Evolutionary conservation across 768 basidiomycete genomes (phyloP).

Genomic region (Suillus luteus): DNA sequence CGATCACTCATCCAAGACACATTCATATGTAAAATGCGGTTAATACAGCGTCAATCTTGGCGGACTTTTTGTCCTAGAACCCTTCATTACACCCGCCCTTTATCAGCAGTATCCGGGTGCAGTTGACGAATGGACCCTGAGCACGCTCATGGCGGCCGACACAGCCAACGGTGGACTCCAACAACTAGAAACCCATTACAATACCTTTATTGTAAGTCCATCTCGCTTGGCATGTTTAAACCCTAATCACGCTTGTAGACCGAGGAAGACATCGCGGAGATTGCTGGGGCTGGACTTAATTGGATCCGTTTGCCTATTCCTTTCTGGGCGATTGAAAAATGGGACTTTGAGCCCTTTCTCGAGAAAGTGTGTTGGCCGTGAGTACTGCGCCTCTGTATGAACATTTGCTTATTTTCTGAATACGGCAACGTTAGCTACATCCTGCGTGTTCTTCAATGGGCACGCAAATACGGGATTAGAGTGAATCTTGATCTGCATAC

Average conservation of each 20-base stretch:
- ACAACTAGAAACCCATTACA: slow-evolving; percentile 75
- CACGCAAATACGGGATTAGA: slow-evolving; percentile 86
- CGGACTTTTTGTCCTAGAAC: slow-evolving; percentile 77
- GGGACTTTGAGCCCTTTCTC: slow-evolving; percentile 76
- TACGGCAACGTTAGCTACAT: slow-evolving; percentile 53
- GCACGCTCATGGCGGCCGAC: slow-evolving; percentile 64
- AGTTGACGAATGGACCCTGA: slow-evolving; percentile 71
- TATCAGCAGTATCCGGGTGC: slow-evolving; percentile 60
- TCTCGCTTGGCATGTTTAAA: slow-evolving; percentile 3
- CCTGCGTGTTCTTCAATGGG: slow-evolving; percentile 76
- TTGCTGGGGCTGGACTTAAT: slow-evolving; percentile 86
- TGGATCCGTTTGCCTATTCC: slow-evolving; percentile 81
- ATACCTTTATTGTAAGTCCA: slow-evolving; percentile 73
- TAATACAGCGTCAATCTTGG: slow-evolving; percentile 62
- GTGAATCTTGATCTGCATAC: slow-evolving; percentile 81
- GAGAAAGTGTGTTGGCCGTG: slow-evolving; percentile 74
- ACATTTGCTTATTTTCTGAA: not conserved
- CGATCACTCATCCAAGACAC: too few relatives aligned
- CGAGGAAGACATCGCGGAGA: slow-evolving; percentile 86
- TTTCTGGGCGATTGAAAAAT: slow-evolving; percentile 85
- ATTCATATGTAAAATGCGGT: not conserved
- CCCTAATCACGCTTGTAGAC: slow-evolving; percentile 50
- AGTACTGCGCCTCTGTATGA: slow-evolving; percentile 22
- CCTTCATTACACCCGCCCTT: slow-evolving; percentile 68
- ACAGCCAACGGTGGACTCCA: slow-evolving; percentile 61